Evolutionary conservation across 2,329 filamentous ascomycete species (phyloP).

Genomic region (Pseudonectria buxi): DNA sequence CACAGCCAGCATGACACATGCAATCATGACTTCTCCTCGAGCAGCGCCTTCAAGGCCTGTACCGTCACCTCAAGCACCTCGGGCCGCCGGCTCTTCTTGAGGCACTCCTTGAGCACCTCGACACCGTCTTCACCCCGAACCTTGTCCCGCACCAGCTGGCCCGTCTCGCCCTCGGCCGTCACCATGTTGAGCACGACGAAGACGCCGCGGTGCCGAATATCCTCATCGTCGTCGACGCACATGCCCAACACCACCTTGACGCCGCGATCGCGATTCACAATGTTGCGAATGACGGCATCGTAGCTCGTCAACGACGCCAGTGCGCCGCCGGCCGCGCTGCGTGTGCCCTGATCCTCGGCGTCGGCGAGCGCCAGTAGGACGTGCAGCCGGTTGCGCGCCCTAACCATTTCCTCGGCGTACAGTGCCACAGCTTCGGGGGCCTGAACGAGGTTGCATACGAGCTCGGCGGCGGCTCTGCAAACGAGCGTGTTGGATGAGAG

Average conservation of each 20-base stretch:
- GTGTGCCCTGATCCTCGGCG: slow-evolving; percentile 70
- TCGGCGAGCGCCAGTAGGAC: slow-evolving; percentile 84
- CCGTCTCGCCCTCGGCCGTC: slow-evolving; percentile 57
- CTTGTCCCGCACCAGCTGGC: slow-evolving; percentile 51
- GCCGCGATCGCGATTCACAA: slow-evolving; percentile 65
- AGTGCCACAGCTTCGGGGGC: slow-evolving; percentile 58
- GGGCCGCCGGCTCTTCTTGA: slow-evolving; percentile 61
- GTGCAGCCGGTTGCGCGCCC: slow-evolving; percentile 68
- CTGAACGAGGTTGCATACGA: slow-evolving; percentile 85
- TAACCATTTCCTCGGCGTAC: slow-evolving; percentile 60
- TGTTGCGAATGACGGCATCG: slow-evolving; percentile 63
- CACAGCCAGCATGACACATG: neutral
- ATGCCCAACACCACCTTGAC: slow-evolving; percentile 73
- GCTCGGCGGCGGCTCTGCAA: slow-evolving; percentile 75
- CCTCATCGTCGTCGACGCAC: slow-evolving; percentile 66
- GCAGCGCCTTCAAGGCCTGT: slow-evolving; percentile 63
- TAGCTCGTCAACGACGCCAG: slow-evolving; percentile 77
- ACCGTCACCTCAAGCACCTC: slow-evolving; percentile 67
- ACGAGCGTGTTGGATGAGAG: slow-evolving; percentile 69
- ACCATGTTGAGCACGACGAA: slow-evolving; percentile 71
- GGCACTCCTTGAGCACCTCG: slow-evolving; percentile 60
- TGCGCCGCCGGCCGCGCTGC: slow-evolving; percentile 80
- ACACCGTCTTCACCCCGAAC: slow-evolving; percentile 58
- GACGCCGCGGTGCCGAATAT: slow-evolving; percentile 64
- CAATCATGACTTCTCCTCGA: slow-evolving; percentile 34